phyloP scores from a whole-genome alignment of 2,329 filamentous ascomycete genomes.

The Calonectria hawksworthii region DNA sequence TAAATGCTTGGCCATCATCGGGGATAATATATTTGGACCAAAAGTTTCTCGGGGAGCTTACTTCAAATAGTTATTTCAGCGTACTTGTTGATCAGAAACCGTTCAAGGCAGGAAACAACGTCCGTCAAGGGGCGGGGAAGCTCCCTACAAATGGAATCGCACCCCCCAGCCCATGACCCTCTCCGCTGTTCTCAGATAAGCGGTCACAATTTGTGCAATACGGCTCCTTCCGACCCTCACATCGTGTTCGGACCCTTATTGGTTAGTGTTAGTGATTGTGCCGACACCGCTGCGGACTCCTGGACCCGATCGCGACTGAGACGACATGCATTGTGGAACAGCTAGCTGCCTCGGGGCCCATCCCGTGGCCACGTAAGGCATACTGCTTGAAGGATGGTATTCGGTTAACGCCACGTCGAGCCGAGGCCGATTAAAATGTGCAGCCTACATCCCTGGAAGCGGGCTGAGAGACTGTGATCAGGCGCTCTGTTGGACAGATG shows the following conservation, averaged over 20 bases:
- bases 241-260: not conserved
- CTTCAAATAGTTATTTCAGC: not conserved
- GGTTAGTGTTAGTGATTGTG: not conserved
- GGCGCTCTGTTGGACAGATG: not conserved
- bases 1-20: not conserved
- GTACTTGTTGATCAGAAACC: not conserved
- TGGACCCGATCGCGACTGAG: not conserved
- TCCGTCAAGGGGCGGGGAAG: not conserved
- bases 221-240: not conserved
- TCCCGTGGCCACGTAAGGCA: not conserved
- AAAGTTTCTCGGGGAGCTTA: not conserved
- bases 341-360: not conserved
- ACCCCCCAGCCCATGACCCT: not conserved
- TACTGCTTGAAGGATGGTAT: not conserved
- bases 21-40: not conserved
- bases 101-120: not conserved
- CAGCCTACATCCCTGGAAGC: not conserved
- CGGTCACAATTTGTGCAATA: not conserved
- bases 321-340: not conserved
- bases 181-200: not conserved
- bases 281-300: not conserved
- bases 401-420: not conserved
- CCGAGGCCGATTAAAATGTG: not conserved
- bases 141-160: not conserved
- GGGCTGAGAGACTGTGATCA: not conserved